phyloP scores from a whole-genome alignment of 306 rosid species.

The Medicago truncatula region MtrunA17r5.0-ANR NC_053044.1:58094501-58095000 shows the following conservation, averaged over 20 bases:
- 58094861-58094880: slow-evolving; percentile 24
- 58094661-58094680: slow-evolving; percentile 8
- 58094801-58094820: neutral
- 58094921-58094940: slow-evolving; percentile 4
- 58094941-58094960: slow-evolving; percentile 42
- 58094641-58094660: slow-evolving; percentile 35
- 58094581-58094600: neutral
- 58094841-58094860: neutral
- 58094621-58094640: neutral
- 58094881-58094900: slow-evolving; percentile 10
- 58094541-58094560: neutral
- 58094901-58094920: slow-evolving; percentile 37
- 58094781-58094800: no score
- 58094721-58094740: neutral
- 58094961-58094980: slow-evolving; percentile 45
- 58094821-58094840: neutral
- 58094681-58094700: slow-evolving; percentile 7
- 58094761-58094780: no score
- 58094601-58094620: neutral
- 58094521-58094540: no score
- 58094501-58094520: no score
- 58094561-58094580: neutral
- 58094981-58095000: slow-evolving; percentile 44
- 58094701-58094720: neutral
- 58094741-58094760: no score